A percentile compares a stretch with the other conserved stretches of the same genome.
These are phyloP conservation scores for Solioccasus polychromus DNA, from an alignment of 768 basidiomycete genomes.

Conservation along the genomic window DNA sequence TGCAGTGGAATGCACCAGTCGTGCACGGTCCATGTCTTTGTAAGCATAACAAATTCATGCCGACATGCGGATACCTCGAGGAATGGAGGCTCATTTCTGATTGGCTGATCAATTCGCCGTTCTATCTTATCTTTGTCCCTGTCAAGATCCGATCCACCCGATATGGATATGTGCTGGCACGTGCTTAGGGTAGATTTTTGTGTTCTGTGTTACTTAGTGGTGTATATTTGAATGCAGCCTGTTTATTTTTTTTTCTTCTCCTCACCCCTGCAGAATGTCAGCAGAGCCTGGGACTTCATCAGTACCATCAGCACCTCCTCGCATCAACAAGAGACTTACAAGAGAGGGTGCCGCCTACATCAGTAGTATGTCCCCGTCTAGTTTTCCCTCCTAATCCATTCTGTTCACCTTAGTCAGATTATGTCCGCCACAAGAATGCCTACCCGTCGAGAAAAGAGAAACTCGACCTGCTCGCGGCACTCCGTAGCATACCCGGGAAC, in stretches of 20 bases:
- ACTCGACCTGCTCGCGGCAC: constrained; percentile 4
- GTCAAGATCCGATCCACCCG: constrained; percentile 10
- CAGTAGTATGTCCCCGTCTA: constrained; percentile 5
- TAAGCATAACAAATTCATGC: constrained; percentile 13
- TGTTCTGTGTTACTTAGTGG: not conserved
- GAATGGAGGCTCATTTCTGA: not conserved
- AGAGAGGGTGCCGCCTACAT: constrained; percentile 5
- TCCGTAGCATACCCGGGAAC: constrained; percentile 24
- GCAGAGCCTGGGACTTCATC: too few species aligned
- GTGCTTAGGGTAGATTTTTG: not conserved
- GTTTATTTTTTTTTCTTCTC: too few species aligned
- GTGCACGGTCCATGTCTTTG: constrained; percentile 29
- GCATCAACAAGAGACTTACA: constrained; percentile 10
- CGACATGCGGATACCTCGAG: constrained; percentile 14
- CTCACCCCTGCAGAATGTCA: too few species aligned
- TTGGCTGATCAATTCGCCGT: constrained; percentile 8
- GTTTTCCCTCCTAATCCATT: too few species aligned
- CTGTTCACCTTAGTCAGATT: too few species aligned
- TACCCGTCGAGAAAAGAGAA: constrained; percentile 17
- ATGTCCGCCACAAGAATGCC: constrained; percentile 11
- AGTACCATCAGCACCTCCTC: too few species aligned
- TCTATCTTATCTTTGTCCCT: constrained; percentile 15
- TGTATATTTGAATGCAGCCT: constrained; percentile 2
- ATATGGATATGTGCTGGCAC: constrained; percentile 13
- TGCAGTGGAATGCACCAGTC: constrained; percentile 29